Evolutionary conservation across 495 filamentous ascomycete species (phyloP), one percentile per base, ranked within the genome.

Genomic region (Daldinia vernicosa): DNA sequence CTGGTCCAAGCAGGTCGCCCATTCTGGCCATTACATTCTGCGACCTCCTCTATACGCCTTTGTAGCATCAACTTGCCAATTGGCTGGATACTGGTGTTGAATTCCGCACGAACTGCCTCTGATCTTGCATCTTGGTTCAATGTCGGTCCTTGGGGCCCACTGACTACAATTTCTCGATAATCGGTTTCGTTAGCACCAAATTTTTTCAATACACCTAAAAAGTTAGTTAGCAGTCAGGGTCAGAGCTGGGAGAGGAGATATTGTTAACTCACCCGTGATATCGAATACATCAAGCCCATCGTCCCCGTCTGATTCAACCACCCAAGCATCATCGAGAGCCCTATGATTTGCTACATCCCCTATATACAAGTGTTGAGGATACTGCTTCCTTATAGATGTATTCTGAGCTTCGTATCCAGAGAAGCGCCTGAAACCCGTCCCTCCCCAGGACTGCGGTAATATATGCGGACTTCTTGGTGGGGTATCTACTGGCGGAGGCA

Each of bases 21-120:
- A 32, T 63, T 26, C 24, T 52, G 27, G 9, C 66, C 66, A 37
- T 69, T 52, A 24, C n/a, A 24, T 8, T 69, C 66, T 33, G 59
- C 58, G 52, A 69, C 9, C 37, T 69, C 66, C 11, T 69, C 59
- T 32, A 30, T 28, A 8, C 59, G 39, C 33, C 40, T 51, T n/a
- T 32, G 40, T 39, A 58, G 22, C 17, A 63, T 27, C 32, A 63
- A 30, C 28, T 58, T 63, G 3, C 59, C 52, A 30, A 63, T 61
- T 12, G 59, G 66, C 4, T 57, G 19, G 12, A 57, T 51, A 27
- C 37, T 26, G 15, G 12, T 22, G 8, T 54, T 17, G n/a, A 69
- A 15, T 24, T 15, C 17, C 22, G 30, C 59, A 69, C 32, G 15
- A 19, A 26, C 9, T 37, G 19, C 17, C 4, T 50, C 8, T 11